Evolutionary conservation across 768 basidiomycete genomes (phyloP), one percentile per base, ranked within the genome.

Genomic region (Royoungia palumana): DNA sequence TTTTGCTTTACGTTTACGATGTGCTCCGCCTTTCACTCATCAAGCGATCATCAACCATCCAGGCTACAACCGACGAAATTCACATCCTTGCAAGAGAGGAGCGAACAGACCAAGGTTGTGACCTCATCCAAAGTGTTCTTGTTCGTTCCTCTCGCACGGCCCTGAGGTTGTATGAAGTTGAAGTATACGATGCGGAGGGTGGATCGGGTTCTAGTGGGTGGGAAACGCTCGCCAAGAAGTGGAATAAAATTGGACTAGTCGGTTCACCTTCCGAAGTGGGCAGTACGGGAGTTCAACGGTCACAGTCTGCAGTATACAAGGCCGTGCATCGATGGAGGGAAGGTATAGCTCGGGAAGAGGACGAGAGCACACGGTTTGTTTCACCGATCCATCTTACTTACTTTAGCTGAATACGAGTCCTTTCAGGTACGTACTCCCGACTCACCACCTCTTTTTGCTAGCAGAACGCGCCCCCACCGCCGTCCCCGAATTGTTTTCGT

Each of bases 1-100:
- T 88, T 71, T 79, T 99, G 2, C 74, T 99, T 24, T 91, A 81
- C 69, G 84, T 97, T 60, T 97, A 94, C 67, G 94, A 97, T 69
- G 81, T 84, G 57, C 80, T 98, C 6, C 87, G 93, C 12, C 87
- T 89, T 61, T 85, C 87, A 1, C 85, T 96, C 11, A 72, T 94
- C n/a, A 84, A 87, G 62, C 80, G 80, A n/a, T 69, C 67, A n/a
- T 60, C 65, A 73, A 12, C 67, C 58, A 14, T 61, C 65, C 47
- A 57, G 16, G 51, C 60, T 35, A 49, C 58, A 14, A 52, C 55
- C 40, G 50, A 61, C 39, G 55, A 55, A 47, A 55, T 34, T 16
- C 28, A 41, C 25, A 35, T 50, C 22, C n/a, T 40, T 13, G 14
- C 19, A 11, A 37, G 44, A 19, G 16, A 36, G 19, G 44, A 48